Conservation (phyloP, 1,284 basidiomycete genomes). For the Trichosporon sp. region DNA sequence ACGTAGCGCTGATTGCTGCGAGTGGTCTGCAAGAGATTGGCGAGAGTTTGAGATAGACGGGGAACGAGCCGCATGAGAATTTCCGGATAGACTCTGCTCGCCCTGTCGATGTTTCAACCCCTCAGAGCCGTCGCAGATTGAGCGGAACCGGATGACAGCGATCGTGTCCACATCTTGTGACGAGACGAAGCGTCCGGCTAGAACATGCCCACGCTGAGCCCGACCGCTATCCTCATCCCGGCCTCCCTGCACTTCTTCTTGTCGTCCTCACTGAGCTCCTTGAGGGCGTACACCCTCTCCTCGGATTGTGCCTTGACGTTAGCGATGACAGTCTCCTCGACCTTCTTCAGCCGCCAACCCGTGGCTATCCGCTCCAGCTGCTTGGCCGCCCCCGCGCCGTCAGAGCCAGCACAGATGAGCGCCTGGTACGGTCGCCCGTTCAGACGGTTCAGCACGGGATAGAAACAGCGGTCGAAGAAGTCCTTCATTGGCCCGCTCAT, state of each 20-base stretch:
- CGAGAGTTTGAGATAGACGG: no score
- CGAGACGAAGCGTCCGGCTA: not conserved
- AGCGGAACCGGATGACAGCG: no score
- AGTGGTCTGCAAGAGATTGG: no score
- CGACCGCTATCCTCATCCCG: slow-evolving; percentile 28
- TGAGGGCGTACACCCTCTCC: slow-evolving; percentile 27
- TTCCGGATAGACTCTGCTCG: no score
- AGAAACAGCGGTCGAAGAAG: slow-evolving; percentile 30
- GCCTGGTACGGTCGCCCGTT: slow-evolving; percentile 32
- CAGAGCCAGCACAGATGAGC: slow-evolving; percentile 31
- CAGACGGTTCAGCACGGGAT: slow-evolving; percentile 24
- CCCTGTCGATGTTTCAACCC: no score
- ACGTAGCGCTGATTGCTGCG: no score
- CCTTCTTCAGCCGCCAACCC: slow-evolving; percentile 31
- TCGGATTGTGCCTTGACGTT: slow-evolving; percentile 29
- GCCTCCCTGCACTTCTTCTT: slow-evolving; percentile 25
- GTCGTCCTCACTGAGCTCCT: slow-evolving; percentile 23
- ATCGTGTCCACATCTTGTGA: no score
- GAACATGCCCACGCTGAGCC: slow-evolving; percentile 28
- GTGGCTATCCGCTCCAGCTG: slow-evolving; percentile 30
- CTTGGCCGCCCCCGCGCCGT: slow-evolving; percentile 26
- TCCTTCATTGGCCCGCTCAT: slow-evolving; percentile 32
- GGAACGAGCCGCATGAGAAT: no score
- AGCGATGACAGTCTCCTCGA: slow-evolving; percentile 26
- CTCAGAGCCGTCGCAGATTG: no score